Conservation (phyloP, 192 early-diverging fungal genomes). For the Chytriomyces confervae region DNA sequence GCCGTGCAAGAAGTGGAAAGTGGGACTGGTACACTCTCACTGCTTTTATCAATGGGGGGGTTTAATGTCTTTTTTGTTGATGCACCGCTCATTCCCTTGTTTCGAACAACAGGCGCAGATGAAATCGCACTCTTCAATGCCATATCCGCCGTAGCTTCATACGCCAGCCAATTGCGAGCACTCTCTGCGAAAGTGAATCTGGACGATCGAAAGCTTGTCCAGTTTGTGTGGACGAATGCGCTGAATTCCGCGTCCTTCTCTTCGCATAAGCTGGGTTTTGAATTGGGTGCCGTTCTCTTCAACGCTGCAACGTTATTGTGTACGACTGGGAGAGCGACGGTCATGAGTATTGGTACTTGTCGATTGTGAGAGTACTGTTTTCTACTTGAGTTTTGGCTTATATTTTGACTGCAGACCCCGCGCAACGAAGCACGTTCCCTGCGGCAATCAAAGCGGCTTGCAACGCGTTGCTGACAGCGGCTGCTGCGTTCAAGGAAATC, state of each 20-base stretch:
- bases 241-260: background rate
- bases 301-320: background rate
- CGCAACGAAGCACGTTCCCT: background rate
- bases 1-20: background rate
- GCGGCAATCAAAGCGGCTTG: background rate
- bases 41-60: background rate
- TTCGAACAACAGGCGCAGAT: background rate
- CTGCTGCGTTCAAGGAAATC: background rate
- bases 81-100: background rate
- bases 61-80: background rate
- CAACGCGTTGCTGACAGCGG: background rate
- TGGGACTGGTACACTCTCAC: background rate
- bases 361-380: too few relatives aligned
- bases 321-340: background rate
- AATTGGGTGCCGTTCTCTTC: background rate
- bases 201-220: background rate
- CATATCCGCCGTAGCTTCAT: background rate
- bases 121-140: constrained; percentile 3
- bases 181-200: background rate
- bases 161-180: background rate
- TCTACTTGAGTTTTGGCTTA: too few relatives aligned
- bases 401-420: background rate
- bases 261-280: background rate
- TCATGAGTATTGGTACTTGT: background rate
- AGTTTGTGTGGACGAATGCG: background rate